Conservation (phyloP, 2,329 filamentous ascomycete species). For the Daldinia eschscholtzii region DNA sequence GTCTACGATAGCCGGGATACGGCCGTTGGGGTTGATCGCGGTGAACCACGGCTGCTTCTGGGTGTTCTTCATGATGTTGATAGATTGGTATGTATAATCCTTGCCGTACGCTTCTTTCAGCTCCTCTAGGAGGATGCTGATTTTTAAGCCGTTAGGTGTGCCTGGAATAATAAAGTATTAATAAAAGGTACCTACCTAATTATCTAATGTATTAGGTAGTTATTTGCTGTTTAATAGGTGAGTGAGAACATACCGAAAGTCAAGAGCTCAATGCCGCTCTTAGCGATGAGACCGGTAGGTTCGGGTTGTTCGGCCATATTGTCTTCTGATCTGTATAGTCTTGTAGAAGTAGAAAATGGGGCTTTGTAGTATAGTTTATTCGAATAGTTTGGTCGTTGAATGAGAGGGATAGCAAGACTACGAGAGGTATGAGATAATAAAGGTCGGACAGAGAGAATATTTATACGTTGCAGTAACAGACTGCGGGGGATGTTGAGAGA, state of each 20-base stretch:
- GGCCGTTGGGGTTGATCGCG: constrained; percentile 72
- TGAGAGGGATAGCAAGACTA: constrained; percentile 9
- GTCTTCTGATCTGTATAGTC: constrained; percentile 24
- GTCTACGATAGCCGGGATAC: constrained; percentile 75
- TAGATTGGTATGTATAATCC: constrained; percentile 68
- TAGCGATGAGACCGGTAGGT: constrained; percentile 70
- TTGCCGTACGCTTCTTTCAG: constrained; percentile 73
- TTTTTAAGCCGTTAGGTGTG: constrained; percentile 69
- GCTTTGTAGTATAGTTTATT: constrained; percentile 15
- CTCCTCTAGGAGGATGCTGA: constrained; percentile 73
- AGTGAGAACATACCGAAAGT: constrained; percentile 60
- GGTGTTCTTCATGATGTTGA: constrained; percentile 72
- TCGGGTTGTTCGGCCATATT: constrained; percentile 60
- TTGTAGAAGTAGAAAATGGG: constrained; percentile 39
- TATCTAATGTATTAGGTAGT: too few relatives aligned
- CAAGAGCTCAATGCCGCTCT: constrained; percentile 73
- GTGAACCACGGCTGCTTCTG: constrained; percentile 78
- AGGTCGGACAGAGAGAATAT: constrained; percentile 32
- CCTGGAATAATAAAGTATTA: constrained; percentile 45
- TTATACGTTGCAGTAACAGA: constrained; percentile 44
- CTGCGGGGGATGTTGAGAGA: constrained; percentile 27
- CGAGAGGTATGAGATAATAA: constrained; percentile 5
- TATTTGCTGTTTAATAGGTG: too few relatives aligned
- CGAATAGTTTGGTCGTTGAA: not conserved
- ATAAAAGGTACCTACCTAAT: not conserved